Conservation (phyloP, 108 stramenopile genomes). For the Pseudonitzschia multistriata region DNA sequence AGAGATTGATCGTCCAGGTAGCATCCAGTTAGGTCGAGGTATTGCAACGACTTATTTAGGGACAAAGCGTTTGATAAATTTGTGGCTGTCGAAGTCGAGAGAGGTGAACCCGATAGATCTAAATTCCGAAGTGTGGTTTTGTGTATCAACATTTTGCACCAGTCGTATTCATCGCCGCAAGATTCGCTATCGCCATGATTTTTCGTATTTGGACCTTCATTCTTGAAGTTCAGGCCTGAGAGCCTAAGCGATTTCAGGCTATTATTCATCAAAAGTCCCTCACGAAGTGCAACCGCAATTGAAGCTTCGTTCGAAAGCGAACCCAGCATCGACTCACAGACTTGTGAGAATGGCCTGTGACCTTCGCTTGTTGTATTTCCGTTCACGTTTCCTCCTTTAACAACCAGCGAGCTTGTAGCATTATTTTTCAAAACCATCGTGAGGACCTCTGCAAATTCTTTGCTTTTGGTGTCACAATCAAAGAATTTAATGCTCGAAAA, state of each 20-base stretch:
- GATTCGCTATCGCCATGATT: not conserved
- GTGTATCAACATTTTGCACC: not conserved
- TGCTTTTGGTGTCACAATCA: not conserved
- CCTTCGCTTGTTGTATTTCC: not conserved
- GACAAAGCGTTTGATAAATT: not conserved
- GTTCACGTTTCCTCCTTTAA: not conserved
- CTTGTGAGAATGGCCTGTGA: not conserved
- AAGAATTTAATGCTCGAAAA: slow-evolving; percentile 17
- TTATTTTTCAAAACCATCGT: slow-evolving; percentile 1
- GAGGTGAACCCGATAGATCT: slow-evolving; percentile 2
- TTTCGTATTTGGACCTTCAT: not conserved
- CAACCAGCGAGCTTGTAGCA: not conserved
- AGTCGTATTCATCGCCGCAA: not conserved
- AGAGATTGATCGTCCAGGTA: not conserved
- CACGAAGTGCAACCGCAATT: not conserved
- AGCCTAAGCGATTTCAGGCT: not conserved
- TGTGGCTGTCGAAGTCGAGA: not conserved
- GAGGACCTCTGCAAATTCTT: not conserved
- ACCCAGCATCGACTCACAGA: not conserved
- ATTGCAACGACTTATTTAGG: not conserved
- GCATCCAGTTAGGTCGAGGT: not conserved
- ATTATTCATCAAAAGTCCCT: not conserved
- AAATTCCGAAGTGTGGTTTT: not conserved
- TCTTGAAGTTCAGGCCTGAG: not conserved
- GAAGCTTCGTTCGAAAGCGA: not conserved